Evolutionary conservation across 176 grass and related monocot genomes (phyloP), one percentile per base, ranked within the genome.

Genomic region (Bolboschoenus planiculmis): DNA sequence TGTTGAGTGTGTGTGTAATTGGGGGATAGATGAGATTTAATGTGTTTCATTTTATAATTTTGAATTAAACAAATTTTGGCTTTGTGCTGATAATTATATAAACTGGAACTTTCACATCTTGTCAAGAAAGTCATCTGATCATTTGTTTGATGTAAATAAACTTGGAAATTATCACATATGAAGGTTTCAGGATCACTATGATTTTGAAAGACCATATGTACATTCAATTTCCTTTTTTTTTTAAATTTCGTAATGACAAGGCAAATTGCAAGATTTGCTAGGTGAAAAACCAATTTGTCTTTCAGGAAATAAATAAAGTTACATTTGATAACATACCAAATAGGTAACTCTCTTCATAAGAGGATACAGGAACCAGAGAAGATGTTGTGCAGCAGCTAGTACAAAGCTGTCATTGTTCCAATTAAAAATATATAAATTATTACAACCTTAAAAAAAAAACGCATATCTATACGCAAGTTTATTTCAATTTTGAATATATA

Each of bases 311-410:
- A 10, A 35, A 79, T 1, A 79, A 9, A 56, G 16, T 34, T 9
- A 1, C 23, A 30, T 56, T 10, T 15, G 21, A 63, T 16, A 27
- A 57, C 72, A 72, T 90, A 90, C 88, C 88, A 67, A 90, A 84
- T 85, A 90, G 30, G 88, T 90, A 3, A 84, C 4, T 83, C 88
- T 83, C 88, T 90, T 90, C 88, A 90, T 86, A 80, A 90, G 80
- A 83, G 88, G 88, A 84, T 90, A 90, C 0, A 57, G 0, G 33
- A 80, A 80, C 33, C 24, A 39, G 3, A 80, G 50, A 30, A 55
- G 7, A 33, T 57, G 33, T 42, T 80, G 78, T 58, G 51, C 78
- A 5, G 53, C 53, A 21, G 55, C 78, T 13, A 57, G 18, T 37
- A 3, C 31, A 5, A 80, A 14, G 50, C 50, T 57, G 55, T 40